Evolutionary conservation across 129 eudicot species (phyloP).

Genomic region (Pseudognaphalium luteoalbum): DNA sequence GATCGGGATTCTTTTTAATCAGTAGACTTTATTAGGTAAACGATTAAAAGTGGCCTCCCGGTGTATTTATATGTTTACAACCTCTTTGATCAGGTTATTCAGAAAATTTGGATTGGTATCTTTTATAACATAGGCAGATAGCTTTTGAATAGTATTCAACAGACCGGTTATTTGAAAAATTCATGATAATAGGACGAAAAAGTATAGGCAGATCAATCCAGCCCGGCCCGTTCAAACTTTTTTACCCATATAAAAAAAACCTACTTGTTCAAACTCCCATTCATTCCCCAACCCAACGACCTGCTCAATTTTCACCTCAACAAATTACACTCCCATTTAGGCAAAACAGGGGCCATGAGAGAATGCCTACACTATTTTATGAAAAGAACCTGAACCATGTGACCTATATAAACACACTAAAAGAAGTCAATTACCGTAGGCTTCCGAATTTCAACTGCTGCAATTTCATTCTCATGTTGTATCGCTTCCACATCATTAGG

Average conservation of each 20-base stretch:
- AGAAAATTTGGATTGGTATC: not conserved
- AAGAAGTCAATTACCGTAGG: constrained; percentile 53
- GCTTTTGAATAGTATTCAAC: not conserved
- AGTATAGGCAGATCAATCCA: no score
- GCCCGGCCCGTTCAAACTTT: no score
- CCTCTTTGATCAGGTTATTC: not conserved
- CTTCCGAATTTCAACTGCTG: constrained; percentile 42
- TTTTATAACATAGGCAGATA: not conserved
- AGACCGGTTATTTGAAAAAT: not conserved
- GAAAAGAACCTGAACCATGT: not conserved
- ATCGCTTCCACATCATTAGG: constrained; percentile 27
- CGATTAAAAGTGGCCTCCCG: not conserved
- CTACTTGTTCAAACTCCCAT: not conserved
- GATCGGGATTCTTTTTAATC: no score
- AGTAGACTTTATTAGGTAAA: no score
- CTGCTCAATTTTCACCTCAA: not conserved
- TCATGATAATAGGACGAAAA: no score
- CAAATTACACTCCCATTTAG: not conserved
- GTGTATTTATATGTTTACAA: not conserved
- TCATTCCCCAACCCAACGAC: not conserved
- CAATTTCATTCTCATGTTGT: constrained; percentile 37
- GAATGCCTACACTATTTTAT: not conserved
- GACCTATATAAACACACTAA: constrained; percentile 2
- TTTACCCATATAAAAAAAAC: not conserved
- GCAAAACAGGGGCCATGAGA: not conserved